Evolutionary conservation across 2,329 filamentous ascomycete species (phyloP).

Genomic region (Pezicula radicicola): DNA sequence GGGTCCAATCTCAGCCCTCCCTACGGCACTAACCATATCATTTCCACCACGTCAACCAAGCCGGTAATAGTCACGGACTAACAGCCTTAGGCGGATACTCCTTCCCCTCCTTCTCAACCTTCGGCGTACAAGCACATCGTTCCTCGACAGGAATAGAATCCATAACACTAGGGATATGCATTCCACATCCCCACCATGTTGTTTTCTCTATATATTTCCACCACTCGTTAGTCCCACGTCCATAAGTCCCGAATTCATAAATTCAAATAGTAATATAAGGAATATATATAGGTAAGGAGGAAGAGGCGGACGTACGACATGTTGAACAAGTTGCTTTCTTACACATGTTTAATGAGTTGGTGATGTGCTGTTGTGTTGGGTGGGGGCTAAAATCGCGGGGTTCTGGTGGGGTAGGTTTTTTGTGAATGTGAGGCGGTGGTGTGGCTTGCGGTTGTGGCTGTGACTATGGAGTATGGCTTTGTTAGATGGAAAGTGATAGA

Average conservation of each 20-base stretch:
- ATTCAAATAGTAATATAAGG: background rate
- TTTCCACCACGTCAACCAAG: conserved; percentile 3
- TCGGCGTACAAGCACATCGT: conserved; percentile 50
- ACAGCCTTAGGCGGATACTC: conserved; percentile 50
- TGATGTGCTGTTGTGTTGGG: background rate
- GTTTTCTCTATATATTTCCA: conserved; percentile 46
- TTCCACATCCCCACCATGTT: conserved; percentile 52
- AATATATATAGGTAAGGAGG: background rate
- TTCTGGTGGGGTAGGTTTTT: too few relatives aligned
- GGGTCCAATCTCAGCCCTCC: background rate
- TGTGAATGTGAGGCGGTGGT: too few relatives aligned
- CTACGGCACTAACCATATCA: conserved; percentile 2
- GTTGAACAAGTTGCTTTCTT: conserved; percentile 45
- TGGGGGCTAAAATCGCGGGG: background rate
- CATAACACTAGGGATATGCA: conserved; percentile 50
- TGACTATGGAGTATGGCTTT: too few relatives aligned
- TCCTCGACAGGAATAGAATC: conserved; percentile 43
- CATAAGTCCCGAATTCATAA: background rate
- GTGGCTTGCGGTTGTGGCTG: too few relatives aligned
- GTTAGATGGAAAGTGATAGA: too few relatives aligned
- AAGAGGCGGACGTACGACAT: conserved; percentile 41
- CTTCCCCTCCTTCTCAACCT: conserved; percentile 46
- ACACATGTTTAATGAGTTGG: conserved; percentile 38
- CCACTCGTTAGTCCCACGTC: too few relatives aligned
- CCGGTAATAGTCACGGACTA: conserved; percentile 13